Conservation (phyloP, 164 flowering plant species). For the Vitis amurensis region DNA sequence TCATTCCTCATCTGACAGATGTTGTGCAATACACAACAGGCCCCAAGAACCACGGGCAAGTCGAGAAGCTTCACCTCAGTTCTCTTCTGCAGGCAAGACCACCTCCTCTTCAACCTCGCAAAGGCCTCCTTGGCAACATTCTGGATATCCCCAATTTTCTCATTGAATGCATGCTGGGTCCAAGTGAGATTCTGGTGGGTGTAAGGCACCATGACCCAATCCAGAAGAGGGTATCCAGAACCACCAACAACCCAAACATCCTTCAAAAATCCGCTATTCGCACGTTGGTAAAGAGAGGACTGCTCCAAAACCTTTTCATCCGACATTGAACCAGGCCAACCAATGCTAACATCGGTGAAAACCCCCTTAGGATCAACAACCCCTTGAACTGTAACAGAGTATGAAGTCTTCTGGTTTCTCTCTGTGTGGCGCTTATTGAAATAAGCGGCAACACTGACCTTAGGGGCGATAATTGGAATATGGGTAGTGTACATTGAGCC, state of each 20-base stretch:
- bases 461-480: slow-evolving; percentile 79
- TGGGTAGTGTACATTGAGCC: slow-evolving; percentile 87
- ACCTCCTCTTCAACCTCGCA: slow-evolving; percentile 62
- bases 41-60: slow-evolving; percentile 76
- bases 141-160: slow-evolving; percentile 49
- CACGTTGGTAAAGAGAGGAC: slow-evolving; percentile 58
- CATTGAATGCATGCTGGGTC: slow-evolving; percentile 80
- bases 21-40: slow-evolving; percentile 82
- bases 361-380: slow-evolving; percentile 63
- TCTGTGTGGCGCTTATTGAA: slow-evolving; percentile 80
- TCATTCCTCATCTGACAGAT: slow-evolving; percentile 74
- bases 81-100: slow-evolving; percentile 83
- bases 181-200: slow-evolving; percentile 67
- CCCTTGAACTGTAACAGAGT: slow-evolving; percentile 82
- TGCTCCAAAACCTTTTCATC: slow-evolving; percentile 72
- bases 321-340: slow-evolving; percentile 81
- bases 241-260: slow-evolving; percentile 64
- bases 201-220: slow-evolving; percentile 81
- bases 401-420: slow-evolving; percentile 80
- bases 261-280: slow-evolving; percentile 39
- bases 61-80: slow-evolving; percentile 84
- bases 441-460: slow-evolving; percentile 59
- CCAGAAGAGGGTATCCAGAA: slow-evolving; percentile 57
- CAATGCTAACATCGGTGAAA: slow-evolving; percentile 78
- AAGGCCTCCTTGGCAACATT: slow-evolving; percentile 55